Evolutionary conservation across 2,329 filamentous ascomycete species (phyloP), one percentile per base, ranked within the genome.

Genomic region (Xylariaceae sp.): DNA sequence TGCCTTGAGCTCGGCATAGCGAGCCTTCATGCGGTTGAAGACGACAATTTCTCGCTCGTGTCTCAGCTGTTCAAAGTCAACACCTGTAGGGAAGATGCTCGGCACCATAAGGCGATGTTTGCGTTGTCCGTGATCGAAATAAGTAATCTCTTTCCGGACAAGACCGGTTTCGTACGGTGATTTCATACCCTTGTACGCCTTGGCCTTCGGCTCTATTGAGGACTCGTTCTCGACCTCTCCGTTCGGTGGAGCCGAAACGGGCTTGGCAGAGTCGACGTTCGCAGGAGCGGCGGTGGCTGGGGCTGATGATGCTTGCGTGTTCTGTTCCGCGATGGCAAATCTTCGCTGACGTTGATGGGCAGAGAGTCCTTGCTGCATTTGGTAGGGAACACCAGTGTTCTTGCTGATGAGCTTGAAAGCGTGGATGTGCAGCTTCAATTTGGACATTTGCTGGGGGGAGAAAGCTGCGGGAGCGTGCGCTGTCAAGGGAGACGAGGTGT

Each of bases 331-430:
- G 13, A 82, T 76, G 22, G 84, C 76, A 48, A 80, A 74, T 61
- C 87, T 83, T 60, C 86, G 85, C 60, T 86, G 81, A 45, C 87
- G 83, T 52, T 88, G 84, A 7, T 28, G 22, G 42, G 87, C 80
- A 67, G 92, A 96, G 36, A 97, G 85, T 45, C 88, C 84, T 65
- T 93, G 88, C 67, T 96, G 90, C 58, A 96, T 81, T 56, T 83
- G 80, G 31, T 82, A 72, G 1, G 93, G 90, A 3, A 97, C 83
- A 1, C 91, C 87, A 13, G 88, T 79, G 61, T 96, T 96, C 71
- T 94, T 95, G 5, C 89, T 87, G 4, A 99, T 78, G 60, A 91
- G 80, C 71, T 95, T 95, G 73, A 97, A 97, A 0, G 93, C 92
- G 62, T 87, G 80, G 46, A 97, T 96, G 69, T 99, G 94, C 59